phyloP scores from a whole-genome alignment of 257 asterid species.

The Salvia rosmarinus region DNA sequence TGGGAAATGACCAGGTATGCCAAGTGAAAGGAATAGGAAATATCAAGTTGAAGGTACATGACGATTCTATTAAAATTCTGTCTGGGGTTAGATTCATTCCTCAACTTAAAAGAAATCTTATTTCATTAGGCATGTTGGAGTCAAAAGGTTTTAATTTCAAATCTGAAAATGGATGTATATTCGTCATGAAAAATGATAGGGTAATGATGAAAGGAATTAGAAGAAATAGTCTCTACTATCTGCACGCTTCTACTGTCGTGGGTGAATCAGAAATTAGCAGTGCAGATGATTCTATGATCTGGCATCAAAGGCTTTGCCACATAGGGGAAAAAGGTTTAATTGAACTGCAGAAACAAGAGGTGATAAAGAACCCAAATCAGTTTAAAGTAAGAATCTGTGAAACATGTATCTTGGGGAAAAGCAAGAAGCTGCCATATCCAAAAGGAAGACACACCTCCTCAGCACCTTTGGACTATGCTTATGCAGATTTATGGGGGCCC shows the following conservation, averaged over 20 bases:
- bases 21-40: too few species aligned
- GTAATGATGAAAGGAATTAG: not conserved
- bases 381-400: not conserved
- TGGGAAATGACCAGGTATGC: not conserved
- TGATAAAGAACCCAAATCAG: not conserved
- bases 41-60: too few species aligned
- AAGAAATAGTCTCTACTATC: not conserved
- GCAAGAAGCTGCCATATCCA: not conserved
- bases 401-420: not conserved
- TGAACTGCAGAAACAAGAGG: not conserved
- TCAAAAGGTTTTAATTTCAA: not conserved
- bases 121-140: not conserved
- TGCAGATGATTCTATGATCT: too few species aligned
- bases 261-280: not conserved
- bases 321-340: not conserved
- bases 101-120: not conserved
- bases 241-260: not conserved
- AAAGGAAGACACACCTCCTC: too few species aligned
- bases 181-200: not conserved
- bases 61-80: not conserved
- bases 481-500: too few species aligned
- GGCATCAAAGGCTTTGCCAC: not conserved
- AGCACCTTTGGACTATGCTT: too few species aligned
- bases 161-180: not conserved
- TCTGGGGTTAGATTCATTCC: not conserved